phyloP scores from a whole-genome alignment of 768 basidiomycete genomes.

The Suillus clintonianus region DNA sequence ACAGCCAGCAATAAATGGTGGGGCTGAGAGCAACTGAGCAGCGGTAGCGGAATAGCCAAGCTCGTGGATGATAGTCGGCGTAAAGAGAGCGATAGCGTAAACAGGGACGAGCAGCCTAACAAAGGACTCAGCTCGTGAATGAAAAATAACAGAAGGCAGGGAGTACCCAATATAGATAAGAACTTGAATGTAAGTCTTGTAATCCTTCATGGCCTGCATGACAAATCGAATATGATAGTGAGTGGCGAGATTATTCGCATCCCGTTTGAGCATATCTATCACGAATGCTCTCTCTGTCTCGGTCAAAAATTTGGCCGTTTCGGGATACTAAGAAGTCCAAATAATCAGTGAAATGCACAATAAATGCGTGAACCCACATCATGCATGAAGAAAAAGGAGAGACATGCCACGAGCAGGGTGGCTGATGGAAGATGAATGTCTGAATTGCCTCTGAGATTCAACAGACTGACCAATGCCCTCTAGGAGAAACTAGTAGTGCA shows the following conservation, averaged over 20 bases:
- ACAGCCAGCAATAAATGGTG: conserved; percentile 51
- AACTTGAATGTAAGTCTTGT: conserved; percentile 38
- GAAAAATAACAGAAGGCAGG: conserved; percentile 9
- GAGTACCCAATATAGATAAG: conserved; percentile 44
- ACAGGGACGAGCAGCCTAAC: conserved; percentile 45
- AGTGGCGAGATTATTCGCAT: conserved; percentile 45
- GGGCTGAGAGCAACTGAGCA: conserved; percentile 52
- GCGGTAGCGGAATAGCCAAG: conserved; percentile 52
- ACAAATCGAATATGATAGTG: conserved; percentile 48
- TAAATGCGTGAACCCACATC: conserved; percentile 38
- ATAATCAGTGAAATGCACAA: neutral
- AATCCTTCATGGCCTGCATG: conserved; percentile 49
- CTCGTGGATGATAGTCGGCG: conserved; percentile 50
- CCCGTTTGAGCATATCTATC: conserved; percentile 44
- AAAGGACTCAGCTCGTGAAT: neutral
- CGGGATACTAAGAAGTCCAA: conserved; percentile 44
- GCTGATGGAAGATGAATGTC: conserved; percentile 11
- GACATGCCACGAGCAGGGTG: conserved; percentile 19
- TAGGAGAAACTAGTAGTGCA: conserved; percentile 28
- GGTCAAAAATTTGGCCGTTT: conserved; percentile 57
- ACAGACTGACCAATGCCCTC: conserved; percentile 27
- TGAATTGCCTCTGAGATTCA: neutral
- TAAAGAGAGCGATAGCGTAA: conserved; percentile 52
- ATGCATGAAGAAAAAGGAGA: conserved; percentile 51
- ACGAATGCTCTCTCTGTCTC: conserved; percentile 43